Evolutionary conservation across 139 green algal genomes (phyloP), one percentile per base, ranked within the genome.

Genomic region (Chlorella sorokiniana): DNA sequence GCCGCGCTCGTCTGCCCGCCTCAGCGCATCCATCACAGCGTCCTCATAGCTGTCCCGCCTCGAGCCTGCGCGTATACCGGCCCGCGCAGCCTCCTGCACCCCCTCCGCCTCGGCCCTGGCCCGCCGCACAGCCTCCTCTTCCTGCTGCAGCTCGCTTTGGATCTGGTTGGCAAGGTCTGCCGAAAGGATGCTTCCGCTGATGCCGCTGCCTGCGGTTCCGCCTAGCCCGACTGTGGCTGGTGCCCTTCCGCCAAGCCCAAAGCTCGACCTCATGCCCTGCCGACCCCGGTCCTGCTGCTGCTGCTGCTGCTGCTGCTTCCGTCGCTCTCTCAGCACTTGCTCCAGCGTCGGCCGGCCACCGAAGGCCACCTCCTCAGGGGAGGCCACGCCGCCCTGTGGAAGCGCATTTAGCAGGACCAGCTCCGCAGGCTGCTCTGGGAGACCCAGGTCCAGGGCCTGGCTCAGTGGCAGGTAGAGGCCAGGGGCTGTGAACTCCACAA

Each of bases 401-500:
- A 81, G 74, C 63, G 18, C 27, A 25, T 35, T 8, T 27, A 83
- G 65, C 68, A 84, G 69, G 16, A 54, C 22, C 0, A 20, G 11
- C 79, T 78, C 68, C 2, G 27, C 40, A 1, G 68, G 38, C 29
- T 63, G 54, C 51, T 45, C 29, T 40, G 64, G 78, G 14, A 44
- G 40, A 37, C 29, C 7, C 1, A 45, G 18, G 18, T 61, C 31
- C 8, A 85, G 56, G 6, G 70, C 70, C 8, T 41, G 18, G 3
- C 44, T 67, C 5, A 81, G 59, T 9, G 59, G 75, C 8, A 81
- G 0, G 38, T 38, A 72, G 27, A 81, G 75, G 51, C 75, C 75
- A 6, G 56, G 56, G 23, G 75, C 75, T 8, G 59, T 61, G 25
- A 81, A 81, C 59, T 81, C 75, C 22, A 79, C 73, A 22, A 65